These are phyloP conservation scores for Cercospora canescens DNA, from an alignment of 2,329 filamentous ascomycete genomes.

Conservation along the genomic window DNA sequence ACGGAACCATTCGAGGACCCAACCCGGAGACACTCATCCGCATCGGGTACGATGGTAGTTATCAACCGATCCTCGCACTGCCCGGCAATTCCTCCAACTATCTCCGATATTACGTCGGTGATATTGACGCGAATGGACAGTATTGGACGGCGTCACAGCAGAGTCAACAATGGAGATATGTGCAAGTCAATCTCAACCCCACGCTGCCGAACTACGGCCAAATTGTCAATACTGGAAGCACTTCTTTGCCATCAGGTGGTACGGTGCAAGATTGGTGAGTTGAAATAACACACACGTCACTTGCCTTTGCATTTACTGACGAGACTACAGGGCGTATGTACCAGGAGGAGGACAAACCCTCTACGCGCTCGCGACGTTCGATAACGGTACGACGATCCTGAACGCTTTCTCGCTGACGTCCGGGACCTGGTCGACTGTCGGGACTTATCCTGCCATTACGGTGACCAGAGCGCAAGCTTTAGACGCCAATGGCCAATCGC, in stretches of 20 bases:
- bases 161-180: conserved; percentile 1
- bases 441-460: not conserved
- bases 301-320: too few relatives aligned
- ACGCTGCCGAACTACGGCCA: conserved; percentile 8
- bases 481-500: not conserved
- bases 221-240: conserved; percentile 6
- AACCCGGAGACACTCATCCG: conserved; percentile 6
- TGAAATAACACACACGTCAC: too few relatives aligned
- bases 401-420: conserved; percentile 3
- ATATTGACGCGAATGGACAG: conserved; percentile 11
- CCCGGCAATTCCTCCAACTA: not conserved
- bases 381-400: conserved; percentile 1
- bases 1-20: conserved; percentile 13
- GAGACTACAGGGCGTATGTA: conserved; percentile 17
- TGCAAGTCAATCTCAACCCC: conserved; percentile 14
- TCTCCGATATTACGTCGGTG: conserved; percentile 10
- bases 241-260: not conserved
- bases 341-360: conserved; percentile 5
- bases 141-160: conserved; percentile 14
- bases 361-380: not conserved
- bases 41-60: conserved; percentile 9
- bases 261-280: conserved; percentile 16
- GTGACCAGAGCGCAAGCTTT: not conserved
- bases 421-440: not conserved
- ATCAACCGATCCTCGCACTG: conserved; percentile 3